These are phyloP conservation scores for Aphanocladium album DNA, from an alignment of 2,329 filamentous ascomycete species.

Conservation along the genomic window DNA sequence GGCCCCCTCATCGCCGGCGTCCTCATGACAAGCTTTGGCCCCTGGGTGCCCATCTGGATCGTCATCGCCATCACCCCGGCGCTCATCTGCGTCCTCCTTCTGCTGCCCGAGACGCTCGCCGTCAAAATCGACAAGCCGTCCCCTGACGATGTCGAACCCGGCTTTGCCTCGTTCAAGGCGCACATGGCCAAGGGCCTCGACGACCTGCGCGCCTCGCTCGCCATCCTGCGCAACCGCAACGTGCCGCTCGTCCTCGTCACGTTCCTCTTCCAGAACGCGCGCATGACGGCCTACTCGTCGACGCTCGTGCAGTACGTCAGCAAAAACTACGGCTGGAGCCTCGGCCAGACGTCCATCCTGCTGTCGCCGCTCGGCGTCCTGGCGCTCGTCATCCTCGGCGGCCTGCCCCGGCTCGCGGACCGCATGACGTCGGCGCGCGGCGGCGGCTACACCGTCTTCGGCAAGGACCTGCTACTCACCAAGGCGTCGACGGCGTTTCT, in stretches of 20 bases:
- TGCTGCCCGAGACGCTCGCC: conserved; percentile 38
- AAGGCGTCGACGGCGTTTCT: conserved; percentile 29
- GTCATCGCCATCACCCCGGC: conserved; percentile 27
- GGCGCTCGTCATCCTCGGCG: conserved; percentile 31
- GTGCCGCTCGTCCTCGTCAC: conserved; percentile 33
- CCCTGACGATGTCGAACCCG: conserved; percentile 3
- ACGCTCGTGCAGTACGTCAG: conserved; percentile 38
- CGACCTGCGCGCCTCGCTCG: conserved; percentile 29
- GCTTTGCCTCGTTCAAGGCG: conserved; percentile 20
- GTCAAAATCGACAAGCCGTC: conserved; percentile 17
- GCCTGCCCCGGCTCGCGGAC: conserved; percentile 31
- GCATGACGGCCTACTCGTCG: conserved; percentile 29
- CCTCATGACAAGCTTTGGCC: conserved; percentile 33
- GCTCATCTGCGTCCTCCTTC: conserved; percentile 26
- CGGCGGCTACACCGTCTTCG: conserved; percentile 26
- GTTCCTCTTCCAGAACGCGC: conserved; percentile 34
- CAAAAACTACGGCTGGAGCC: conserved; percentile 39
- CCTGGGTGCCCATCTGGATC: conserved; percentile 37
- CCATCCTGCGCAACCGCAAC: conserved; percentile 31
- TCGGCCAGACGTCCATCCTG: conserved; percentile 37
- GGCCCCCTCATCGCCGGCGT: conserved; percentile 35
- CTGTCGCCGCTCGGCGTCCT: conserved; percentile 37
- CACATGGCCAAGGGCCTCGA: conserved; percentile 26
- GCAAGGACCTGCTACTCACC: conserved; percentile 34
- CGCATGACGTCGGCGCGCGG: conserved; percentile 26